Percentiles rank a stretch among this genome's conserved stretches.
Conservation (phyloP, 1,139 yeast species). For the Oligophagozyma castellii region DNA sequence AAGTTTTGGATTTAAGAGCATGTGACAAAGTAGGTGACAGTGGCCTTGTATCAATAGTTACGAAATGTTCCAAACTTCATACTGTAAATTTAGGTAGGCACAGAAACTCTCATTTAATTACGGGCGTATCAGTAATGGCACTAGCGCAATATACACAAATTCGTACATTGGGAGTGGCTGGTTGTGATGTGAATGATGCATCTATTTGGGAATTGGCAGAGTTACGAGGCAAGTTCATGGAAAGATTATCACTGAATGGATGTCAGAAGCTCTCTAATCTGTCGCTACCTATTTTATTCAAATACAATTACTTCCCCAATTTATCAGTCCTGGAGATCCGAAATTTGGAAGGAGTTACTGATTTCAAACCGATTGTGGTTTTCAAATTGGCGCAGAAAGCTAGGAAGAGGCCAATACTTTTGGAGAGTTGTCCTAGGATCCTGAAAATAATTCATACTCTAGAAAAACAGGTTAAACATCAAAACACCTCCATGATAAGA, state of each 20-base stretch:
- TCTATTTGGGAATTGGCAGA: constrained; percentile 70
- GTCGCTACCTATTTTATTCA: constrained; percentile 51
- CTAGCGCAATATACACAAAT: constrained; percentile 43
- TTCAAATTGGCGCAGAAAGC: constrained; percentile 51
- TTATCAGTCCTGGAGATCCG: constrained; percentile 70
- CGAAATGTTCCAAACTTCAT: constrained; percentile 40
- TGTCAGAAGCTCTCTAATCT: constrained; percentile 54
- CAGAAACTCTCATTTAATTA: constrained; percentile 48
- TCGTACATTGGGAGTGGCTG: constrained; percentile 76
- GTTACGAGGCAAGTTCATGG: constrained; percentile 39
- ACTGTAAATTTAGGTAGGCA: constrained; percentile 73
- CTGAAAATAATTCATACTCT: constrained; percentile 47
- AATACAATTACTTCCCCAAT: constrained; percentile 39
- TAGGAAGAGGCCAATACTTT: constrained; percentile 39
- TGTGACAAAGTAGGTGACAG: constrained; percentile 69
- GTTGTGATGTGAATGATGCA: constrained; percentile 66
- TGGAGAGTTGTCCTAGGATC: constrained; percentile 67
- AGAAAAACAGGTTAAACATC: constrained; percentile 42
- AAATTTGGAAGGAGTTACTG: constrained; percentile 41
- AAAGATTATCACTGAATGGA: constrained; percentile 65
- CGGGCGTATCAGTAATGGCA: constrained; percentile 53
- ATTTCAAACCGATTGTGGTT: constrained; percentile 50
- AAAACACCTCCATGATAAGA: no score
- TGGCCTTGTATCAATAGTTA: constrained; percentile 55
- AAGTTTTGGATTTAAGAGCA: constrained; percentile 65